Base-by-base conservation (phyloP, 768 basidiomycete genomes). In the Coprinopsis sp. region DNA sequence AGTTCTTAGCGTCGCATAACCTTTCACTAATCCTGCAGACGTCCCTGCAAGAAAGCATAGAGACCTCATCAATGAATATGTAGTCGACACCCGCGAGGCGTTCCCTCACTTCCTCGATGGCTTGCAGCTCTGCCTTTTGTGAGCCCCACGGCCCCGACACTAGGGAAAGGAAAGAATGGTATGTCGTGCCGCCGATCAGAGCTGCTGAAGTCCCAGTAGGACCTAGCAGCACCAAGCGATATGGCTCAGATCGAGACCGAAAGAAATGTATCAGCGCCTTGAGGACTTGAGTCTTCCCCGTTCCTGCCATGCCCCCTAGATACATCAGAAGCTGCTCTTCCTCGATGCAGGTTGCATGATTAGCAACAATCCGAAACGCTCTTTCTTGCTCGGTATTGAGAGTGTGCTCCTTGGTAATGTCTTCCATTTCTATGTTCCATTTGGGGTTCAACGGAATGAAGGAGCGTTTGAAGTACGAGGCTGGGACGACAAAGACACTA, bases 11-110 rank as follows among this genome's bases (percentile, higher is more conserved):
- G 4, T 50, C 44, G 5, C 54, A 34, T 8, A 67, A 37, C 16
- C 55, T 51, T 2, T 42, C 44, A 39, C 58, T 60, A 7, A 69
- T 66, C 21, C 42, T 51, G 37, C 59, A 63, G 16, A 69, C 16
- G 29, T 64, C 65, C 27, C 43, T n/a, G 24, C 56, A 60, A 8
- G 60, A 58, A 1, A 72, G 25, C 71, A 73, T 73, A 1, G 71
- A 73, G 0, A 72, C 56, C 44, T 74, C 71, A 62, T 74, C 70
- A 16, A 72, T 49, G 37, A 72, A 69, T 0, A 72, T 45, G 56
- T 69, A 68, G 1, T 69, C 61, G 8, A 70, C 61, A 16, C 63
- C 59, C 21, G 51, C 16, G 7, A 68, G 25, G n/a, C 45, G 37
- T n/a, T 46, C 45, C 14, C n/a, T 12, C 4, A 46, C 34, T 3